These are phyloP conservation scores for Quercus phellos DNA, from an alignment of 331 rosid species.

Conservation along the genomic window DNA sequence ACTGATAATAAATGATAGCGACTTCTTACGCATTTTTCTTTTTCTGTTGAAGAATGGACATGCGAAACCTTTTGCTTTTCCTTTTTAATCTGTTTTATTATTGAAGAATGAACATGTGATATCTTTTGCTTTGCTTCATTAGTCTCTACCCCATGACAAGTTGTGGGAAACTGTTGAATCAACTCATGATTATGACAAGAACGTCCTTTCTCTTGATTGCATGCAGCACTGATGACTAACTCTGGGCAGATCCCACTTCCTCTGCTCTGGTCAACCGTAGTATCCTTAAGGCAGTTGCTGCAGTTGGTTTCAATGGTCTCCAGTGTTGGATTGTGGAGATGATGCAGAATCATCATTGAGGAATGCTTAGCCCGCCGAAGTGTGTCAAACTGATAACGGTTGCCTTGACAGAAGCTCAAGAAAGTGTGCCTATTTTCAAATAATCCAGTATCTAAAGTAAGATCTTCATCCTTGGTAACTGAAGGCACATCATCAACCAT, in stretches of 20 bases:
- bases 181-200: conserved; percentile 39
- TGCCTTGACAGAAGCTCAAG: conserved; percentile 43
- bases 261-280: conserved; percentile 4
- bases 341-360: conserved; percentile 48
- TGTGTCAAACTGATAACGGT: conserved; percentile 53
- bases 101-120: neutral
- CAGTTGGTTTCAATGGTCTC: conserved; percentile 21
- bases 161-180: conserved; percentile 19
- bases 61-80: neutral
- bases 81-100: neutral
- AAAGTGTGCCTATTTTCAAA: conserved; percentile 34
- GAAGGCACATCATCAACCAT: conserved; percentile 28
- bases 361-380: conserved; percentile 71
- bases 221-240: too few relatives aligned
- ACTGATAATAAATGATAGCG: neutral
- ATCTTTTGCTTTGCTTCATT: neutral
- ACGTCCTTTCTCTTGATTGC: conserved; percentile 22
- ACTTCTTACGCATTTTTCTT: conserved; percentile 9
- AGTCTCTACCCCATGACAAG: neutral
- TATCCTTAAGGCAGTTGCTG: conserved; percentile 29
- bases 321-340: conserved; percentile 25
- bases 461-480: conserved; percentile 41
- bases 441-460: conserved; percentile 30
- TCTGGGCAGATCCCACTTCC: too few relatives aligned
- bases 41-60: neutral